phyloP scores from a whole-genome alignment of 805 yeast genomes.

The Saccharomycopsis amapae region DNA sequence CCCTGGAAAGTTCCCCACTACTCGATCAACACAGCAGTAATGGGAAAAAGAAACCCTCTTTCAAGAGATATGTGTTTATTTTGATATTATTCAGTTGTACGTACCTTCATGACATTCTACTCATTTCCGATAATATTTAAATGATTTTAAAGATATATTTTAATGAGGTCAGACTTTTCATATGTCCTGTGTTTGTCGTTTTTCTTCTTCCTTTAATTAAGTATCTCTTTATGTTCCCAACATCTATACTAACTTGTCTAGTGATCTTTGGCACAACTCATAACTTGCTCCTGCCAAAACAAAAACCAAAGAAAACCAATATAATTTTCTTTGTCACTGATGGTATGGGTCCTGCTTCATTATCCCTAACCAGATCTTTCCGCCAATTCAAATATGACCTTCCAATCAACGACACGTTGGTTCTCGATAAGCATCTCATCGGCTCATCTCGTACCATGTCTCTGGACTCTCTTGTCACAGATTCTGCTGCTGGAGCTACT shows the following conservation, averaged over 20 bases:
- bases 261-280: slow-evolving; percentile 1
- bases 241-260: neutral
- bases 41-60: neutral
- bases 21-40: too few species aligned
- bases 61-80: too few species aligned
- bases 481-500: slow-evolving; percentile 96
- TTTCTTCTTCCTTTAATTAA: neutral
- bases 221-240: neutral
- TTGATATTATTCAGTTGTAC: neutral
- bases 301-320: slow-evolving; percentile 37
- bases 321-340: slow-evolving; percentile 85
- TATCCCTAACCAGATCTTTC: slow-evolving; percentile 72
- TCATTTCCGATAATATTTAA: too few species aligned
- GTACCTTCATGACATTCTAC: too few species aligned
- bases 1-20: too few species aligned
- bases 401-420: slow-evolving; percentile 46
- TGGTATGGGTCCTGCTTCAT: slow-evolving; percentile 92
- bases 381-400: slow-evolving; percentile 54
- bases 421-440: slow-evolving; percentile 60
- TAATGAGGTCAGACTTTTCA: too few species aligned
- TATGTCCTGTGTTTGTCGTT: neutral
- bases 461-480: slow-evolving; percentile 71
- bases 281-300: neutral
- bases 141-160: too few species aligned
- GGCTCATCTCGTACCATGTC: slow-evolving; percentile 87